Percentiles rank a stretch among this genome's conserved stretches.
Conservation (phyloP, 1,284 basidiomycete species). For the Chondrostereum purpureum region DNA sequence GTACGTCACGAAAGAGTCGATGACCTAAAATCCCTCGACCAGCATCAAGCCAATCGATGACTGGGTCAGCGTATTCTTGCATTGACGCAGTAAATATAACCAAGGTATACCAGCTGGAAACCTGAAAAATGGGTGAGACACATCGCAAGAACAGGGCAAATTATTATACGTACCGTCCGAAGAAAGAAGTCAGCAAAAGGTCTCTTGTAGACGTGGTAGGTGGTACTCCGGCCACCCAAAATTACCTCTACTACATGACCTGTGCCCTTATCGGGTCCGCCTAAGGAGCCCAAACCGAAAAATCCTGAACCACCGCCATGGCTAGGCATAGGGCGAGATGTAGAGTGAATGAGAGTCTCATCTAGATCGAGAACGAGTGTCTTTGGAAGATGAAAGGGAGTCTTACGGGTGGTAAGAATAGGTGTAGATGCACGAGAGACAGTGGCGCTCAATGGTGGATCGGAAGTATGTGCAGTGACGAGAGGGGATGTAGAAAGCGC, state of each 20-base stretch:
- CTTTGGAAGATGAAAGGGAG: constrained; percentile 78
- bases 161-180: constrained; percentile 68
- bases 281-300: constrained; percentile 57
- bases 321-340: constrained; percentile 66
- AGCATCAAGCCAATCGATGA: constrained; percentile 98
- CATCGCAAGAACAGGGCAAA: constrained; percentile 1
- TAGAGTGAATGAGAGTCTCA: constrained; percentile 97
- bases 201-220: constrained; percentile 98
- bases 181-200: constrained; percentile 96
- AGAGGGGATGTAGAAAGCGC: constrained; percentile 16
- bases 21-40: constrained; percentile 86
- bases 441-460: constrained; percentile 8
- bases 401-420: constrained; percentile 41
- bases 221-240: constrained; percentile 80
- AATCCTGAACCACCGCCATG: constrained; percentile 49
- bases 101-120: constrained; percentile 97
- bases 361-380: constrained; percentile 95
- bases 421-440: constrained; percentile 39
- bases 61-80: constrained; percentile 98
- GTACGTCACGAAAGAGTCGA: constrained; percentile 87
- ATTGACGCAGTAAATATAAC: constrained; percentile 99
- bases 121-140: constrained; percentile 42
- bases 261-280: constrained; percentile 58
- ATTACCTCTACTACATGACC: constrained; percentile 96
- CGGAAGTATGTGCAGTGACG: constrained; percentile 16